Percentiles rank a stretch among this genome's conserved stretches.
Evolutionary conservation across 2,329 filamentous ascomycete genomes (phyloP).

Genomic region (Penicillium palitans): DNA sequence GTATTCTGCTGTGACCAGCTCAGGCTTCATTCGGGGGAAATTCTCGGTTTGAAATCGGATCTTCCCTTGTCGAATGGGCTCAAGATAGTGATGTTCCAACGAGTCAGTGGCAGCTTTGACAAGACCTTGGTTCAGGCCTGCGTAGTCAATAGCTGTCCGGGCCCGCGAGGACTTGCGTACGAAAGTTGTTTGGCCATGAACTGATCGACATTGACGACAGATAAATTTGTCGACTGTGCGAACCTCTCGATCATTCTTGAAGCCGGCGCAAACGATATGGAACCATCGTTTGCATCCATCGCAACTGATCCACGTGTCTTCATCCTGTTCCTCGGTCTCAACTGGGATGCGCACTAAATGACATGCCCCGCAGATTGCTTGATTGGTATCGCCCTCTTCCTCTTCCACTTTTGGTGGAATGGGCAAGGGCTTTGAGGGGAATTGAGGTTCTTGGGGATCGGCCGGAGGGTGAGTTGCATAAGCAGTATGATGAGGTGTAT

Average conservation of each 20-base stretch:
- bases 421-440: constrained; percentile 16
- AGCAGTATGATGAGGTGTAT: constrained; percentile 10
- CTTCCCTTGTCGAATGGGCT: constrained; percentile 65
- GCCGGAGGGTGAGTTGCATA: constrained; percentile 14
- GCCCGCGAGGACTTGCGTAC: constrained; percentile 66
- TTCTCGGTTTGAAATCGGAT: constrained; percentile 61
- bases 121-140: constrained; percentile 65
- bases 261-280: constrained; percentile 66
- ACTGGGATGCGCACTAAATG: constrained; percentile 55
- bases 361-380: constrained; percentile 58
- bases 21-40: constrained; percentile 64
- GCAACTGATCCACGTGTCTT: constrained; percentile 64
- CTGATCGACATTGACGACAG: constrained; percentile 59
- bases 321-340: constrained; percentile 55
- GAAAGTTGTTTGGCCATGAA: constrained; percentile 64
- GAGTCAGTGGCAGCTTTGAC: constrained; percentile 65
- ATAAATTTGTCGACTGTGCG: constrained; percentile 69
- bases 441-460: constrained; percentile 6
- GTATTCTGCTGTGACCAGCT: constrained; percentile 63
- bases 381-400: constrained; percentile 33
- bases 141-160: constrained; percentile 67
- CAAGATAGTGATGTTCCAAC: constrained; percentile 67
- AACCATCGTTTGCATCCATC: constrained; percentile 70
- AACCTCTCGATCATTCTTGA: constrained; percentile 64
- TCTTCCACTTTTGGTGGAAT: constrained; percentile 32